Conservation (phyloP, 2,329 filamentous ascomycete species). For the Claviceps citrina region DNA sequence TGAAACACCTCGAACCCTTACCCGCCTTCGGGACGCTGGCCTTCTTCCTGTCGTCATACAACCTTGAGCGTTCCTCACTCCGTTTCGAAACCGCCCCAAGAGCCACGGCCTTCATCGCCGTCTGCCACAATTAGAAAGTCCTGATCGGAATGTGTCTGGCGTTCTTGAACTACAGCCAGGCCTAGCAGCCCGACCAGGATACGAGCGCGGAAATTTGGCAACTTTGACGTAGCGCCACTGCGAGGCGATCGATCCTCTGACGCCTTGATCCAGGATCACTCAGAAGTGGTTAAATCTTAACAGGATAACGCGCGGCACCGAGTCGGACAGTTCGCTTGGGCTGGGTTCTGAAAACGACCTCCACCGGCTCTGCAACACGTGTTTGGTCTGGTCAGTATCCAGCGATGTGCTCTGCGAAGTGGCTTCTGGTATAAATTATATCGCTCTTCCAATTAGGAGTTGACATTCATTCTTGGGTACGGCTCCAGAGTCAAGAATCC, state of each 20-base stretch:
- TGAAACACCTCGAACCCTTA: neutral
- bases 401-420: neutral
- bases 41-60: neutral
- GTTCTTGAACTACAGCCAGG: constrained; percentile 12
- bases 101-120: neutral
- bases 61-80: neutral
- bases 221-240: constrained; percentile 20
- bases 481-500: too few species aligned
- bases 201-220: constrained; percentile 11
- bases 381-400: neutral
- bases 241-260: constrained; percentile 17
- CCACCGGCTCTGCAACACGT: neutral
- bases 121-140: neutral
- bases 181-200: constrained; percentile 9
- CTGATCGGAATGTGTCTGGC: constrained; percentile 7
- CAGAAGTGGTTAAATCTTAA: neutral
- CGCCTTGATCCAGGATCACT: constrained; percentile 7
- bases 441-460: too few species aligned
- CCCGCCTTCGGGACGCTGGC: neutral
- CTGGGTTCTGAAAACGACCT: neutral
- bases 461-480: too few species aligned
- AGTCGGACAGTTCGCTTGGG: neutral
- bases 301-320: constrained; percentile 3
- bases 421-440: neutral
- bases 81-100: neutral